These are phyloP conservation scores for Colletotrichum sp. DNA, from an alignment of 2,329 filamentous ascomycete species.

Conservation along the genomic window DNA sequence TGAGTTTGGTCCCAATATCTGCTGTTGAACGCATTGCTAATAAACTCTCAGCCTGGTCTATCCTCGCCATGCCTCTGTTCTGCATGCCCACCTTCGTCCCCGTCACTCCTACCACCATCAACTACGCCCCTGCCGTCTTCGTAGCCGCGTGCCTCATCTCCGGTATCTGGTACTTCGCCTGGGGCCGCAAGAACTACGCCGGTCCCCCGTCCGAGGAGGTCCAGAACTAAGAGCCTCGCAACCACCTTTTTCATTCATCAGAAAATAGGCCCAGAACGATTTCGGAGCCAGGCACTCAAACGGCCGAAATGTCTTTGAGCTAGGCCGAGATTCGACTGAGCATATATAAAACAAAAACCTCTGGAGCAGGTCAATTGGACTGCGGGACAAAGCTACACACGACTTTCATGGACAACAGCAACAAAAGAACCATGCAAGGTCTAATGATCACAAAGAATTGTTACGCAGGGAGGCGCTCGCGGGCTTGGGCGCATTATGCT, in stretches of 20 bases:
- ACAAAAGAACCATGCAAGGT: neutral
- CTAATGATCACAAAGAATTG: neutral
- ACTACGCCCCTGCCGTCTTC: conserved; percentile 80
- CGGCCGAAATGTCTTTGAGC: neutral
- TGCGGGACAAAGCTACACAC: neutral
- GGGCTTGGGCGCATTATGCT: conserved; percentile 2
- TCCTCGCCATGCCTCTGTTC: conserved; percentile 74
- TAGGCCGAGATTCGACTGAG: neutral
- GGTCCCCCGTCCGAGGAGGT: conserved; percentile 60
- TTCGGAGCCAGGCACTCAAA: neutral
- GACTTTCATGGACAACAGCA: neutral
- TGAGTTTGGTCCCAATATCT: conserved; percentile 41
- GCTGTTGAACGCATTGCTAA: conserved; percentile 26
- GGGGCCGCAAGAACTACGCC: conserved; percentile 72
- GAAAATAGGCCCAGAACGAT: neutral
- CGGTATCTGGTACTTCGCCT: conserved; percentile 69
- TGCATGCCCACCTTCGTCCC: conserved; percentile 73
- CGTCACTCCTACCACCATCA: conserved; percentile 64
- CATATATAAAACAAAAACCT: neutral
- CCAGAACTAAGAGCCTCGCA: conserved; percentile 16
- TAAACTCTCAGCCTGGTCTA: conserved; percentile 61
- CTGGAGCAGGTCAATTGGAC: neutral
- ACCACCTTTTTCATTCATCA: neutral
- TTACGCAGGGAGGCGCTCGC: neutral
- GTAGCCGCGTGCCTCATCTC: conserved; percentile 67